Percentiles rank a stretch among this genome's conserved stretches.
Evolutionary conservation across 805 yeast species (phyloP).

Genomic region (Kazachstania taianensis): DNA sequence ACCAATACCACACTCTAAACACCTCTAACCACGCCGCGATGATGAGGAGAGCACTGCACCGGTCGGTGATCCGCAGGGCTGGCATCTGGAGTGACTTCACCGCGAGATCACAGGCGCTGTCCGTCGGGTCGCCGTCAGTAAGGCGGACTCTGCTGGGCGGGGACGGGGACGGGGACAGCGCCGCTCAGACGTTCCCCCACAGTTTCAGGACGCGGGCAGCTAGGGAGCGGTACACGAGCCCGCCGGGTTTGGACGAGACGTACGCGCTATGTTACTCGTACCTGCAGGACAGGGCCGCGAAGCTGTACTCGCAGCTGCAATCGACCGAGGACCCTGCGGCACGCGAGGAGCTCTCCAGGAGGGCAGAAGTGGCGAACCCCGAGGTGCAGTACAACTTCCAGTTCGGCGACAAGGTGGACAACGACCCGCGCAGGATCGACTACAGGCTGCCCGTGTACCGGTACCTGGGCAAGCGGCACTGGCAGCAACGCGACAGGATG

Average conservation of each 20-base stretch:
- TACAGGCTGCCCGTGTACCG: constrained; percentile 73
- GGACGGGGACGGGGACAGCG: constrained; percentile 4
- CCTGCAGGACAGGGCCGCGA: constrained; percentile 41
- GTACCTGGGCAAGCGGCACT: constrained; percentile 51
- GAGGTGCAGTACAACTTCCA: constrained; percentile 66
- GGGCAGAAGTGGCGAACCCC: constrained; percentile 72
- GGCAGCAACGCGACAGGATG: constrained; percentile 67
- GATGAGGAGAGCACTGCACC: no score
- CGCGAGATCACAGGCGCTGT: constrained; percentile 21
- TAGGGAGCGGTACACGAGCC: constrained; percentile 51
- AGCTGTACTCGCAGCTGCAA: constrained; percentile 26
- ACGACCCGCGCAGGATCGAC: constrained; percentile 43
- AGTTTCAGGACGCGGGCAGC: constrained; percentile 33
- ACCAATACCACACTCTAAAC: no score
- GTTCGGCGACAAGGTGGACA: constrained; percentile 32
- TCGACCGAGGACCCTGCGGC: constrained; percentile 13
- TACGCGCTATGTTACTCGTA: constrained; percentile 59
- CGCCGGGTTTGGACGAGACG: constrained; percentile 58
- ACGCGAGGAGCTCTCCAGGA: constrained; percentile 32
- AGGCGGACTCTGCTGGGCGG: constrained; percentile 30
- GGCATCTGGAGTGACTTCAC: constrained; percentile 25
- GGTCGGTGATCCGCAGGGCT: no score
- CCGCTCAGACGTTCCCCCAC: constrained; percentile 43
- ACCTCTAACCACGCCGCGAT: no score
- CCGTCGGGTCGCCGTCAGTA: constrained; percentile 17